These are phyloP conservation scores for Gracilaria domingensis DNA, from an alignment of 23 red algal genomes.

Conservation along the genomic window DNA sequence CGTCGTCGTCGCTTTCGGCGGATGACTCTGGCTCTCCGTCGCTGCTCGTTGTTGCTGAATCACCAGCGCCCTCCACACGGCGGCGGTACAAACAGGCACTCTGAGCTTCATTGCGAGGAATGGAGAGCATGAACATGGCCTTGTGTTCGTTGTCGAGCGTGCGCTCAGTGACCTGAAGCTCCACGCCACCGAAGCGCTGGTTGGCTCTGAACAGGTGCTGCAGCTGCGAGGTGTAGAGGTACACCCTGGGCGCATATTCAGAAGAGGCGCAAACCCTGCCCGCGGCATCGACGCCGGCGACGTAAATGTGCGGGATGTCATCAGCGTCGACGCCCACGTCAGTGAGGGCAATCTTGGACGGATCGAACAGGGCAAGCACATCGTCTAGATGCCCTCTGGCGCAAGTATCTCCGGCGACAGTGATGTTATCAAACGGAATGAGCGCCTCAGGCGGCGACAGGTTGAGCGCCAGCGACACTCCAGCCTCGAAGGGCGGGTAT, in stretches of 20 bases:
- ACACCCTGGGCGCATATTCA: background rate
- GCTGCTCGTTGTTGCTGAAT: background rate
- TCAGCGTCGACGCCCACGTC: slow-evolving; percentile 23
- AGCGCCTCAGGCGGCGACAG: slow-evolving; percentile 29
- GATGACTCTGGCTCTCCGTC: background rate
- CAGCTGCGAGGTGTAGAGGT: slow-evolving; percentile 21
- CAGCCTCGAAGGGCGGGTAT: background rate
- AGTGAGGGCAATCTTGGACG: slow-evolving; percentile 19
- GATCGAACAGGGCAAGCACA: slow-evolving; percentile 17
- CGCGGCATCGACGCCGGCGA: slow-evolving; percentile 20
- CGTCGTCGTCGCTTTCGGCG: background rate
- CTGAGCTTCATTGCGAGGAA: slow-evolving; percentile 1
- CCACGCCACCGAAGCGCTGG: slow-evolving; percentile 4
- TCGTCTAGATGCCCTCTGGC: background rate
- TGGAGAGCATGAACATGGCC: slow-evolving; percentile 28
- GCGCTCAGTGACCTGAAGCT: background rate
- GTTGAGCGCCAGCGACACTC: slow-evolving; percentile 28
- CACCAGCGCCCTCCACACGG: background rate
- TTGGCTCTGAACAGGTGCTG: slow-evolving; percentile 32
- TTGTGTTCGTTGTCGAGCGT: background rate
- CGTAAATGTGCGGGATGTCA: slow-evolving; percentile 29
- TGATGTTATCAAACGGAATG: slow-evolving; percentile 31
- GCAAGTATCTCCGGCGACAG: background rate
- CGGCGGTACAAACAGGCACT: slow-evolving; percentile 32
- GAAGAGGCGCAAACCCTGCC: background rate